Base-by-base conservation (phyloP, 345 rosid genomes). In the Jatropha curcas region DNA sequence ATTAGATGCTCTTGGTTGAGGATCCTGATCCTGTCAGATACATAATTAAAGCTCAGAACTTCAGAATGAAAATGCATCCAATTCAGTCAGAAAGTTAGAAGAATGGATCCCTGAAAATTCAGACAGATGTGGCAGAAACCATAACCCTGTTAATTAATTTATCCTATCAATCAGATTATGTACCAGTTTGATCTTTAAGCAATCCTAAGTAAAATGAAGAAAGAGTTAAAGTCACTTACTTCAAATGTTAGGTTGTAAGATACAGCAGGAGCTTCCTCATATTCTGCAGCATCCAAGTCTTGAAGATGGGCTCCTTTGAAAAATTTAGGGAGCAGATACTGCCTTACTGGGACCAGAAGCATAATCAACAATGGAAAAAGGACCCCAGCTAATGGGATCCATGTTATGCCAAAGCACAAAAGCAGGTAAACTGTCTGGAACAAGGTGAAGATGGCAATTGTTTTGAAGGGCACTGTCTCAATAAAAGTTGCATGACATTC, bases 371-470 rank as follows among this genome's bases (percentile, higher is more conserved):
- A 75, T 52, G 98, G 98, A 82, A 94, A 94, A 72, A 94, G 90
- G 60, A 89, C 92, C 55, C 97, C 97, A 39, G 97, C 97, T 59
- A 92, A 70, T 1, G 98, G 98, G 76, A 94, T 81, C 98, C 97
- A 92, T 19, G 98, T 94, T 19, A 94, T 83, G 67, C 98, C 98
- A 31, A 94, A 94, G 80, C 97, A 92, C 7, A 83, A 46, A 3
- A 92, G 85, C 86, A 94, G 83, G 83, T 94, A 94, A 48, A 46
- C 79, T 27, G 91, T 71, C 88, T 92, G 98, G 81, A 94, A 94
- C 60, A 94, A 35, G 11, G 97, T 92, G 68, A 92, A 92, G 59
- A 78, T 61, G 34, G 87, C 90, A 60, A 87, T 90, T 41, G 90
- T 81, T 80, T 90, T 92, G 83, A 90, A 94, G 13, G 97, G 98